A percentile compares a stretch with the other conserved stretches of the same genome.
Evolutionary conservation across 345 rosid genomes (phyloP).

Genomic region (Cardamine resedifolia): DNA sequence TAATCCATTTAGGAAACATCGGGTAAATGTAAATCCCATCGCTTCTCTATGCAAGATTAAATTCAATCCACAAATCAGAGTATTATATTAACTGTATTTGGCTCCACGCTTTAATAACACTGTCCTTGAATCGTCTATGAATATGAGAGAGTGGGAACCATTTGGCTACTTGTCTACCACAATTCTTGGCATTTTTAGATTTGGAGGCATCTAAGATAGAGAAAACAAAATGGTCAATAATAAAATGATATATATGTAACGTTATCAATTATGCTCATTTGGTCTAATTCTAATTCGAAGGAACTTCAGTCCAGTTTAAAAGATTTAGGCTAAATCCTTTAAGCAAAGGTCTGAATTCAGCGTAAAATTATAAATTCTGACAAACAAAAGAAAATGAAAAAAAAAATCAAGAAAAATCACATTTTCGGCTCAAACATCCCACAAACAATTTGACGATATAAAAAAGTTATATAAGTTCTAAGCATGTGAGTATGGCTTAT

Average conservation of each 20-base stretch:
- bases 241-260: neutral
- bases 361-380: neutral
- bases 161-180: conserved; percentile 11
- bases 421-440: neutral
- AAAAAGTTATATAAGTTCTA: neutral
- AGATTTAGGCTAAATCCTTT: neutral
- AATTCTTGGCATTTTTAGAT: neutral
- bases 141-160: neutral
- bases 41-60: conserved; percentile 5
- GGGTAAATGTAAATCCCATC: neutral
- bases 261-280: neutral
- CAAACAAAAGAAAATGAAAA: neutral
- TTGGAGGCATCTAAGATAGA: neutral
- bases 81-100: neutral
- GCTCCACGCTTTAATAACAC: neutral
- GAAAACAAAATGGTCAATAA: neutral
- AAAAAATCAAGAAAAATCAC: neutral
- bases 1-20: neutral
- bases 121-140: neutral
- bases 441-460: neutral
- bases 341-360: neutral
- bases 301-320: neutral
- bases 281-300: neutral
- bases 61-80: neutral
- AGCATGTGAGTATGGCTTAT: neutral